Evolutionary conservation across 1,284 basidiomycete species (phyloP).

Genomic region (Limonomyces culmigenus): DNA sequence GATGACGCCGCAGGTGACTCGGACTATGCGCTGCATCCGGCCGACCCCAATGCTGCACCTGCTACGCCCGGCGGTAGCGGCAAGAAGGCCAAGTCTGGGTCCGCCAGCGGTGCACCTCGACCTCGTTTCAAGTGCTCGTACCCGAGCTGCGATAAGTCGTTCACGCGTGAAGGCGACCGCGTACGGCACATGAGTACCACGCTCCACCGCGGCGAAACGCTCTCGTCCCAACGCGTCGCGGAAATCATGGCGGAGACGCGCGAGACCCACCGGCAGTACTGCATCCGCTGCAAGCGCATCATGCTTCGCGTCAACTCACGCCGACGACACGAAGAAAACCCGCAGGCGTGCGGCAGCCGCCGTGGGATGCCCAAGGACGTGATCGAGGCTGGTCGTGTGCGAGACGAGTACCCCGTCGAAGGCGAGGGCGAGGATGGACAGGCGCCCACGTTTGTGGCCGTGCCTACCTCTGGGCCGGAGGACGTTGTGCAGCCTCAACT

Average conservation of each 20-base stretch:
- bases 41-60: not conserved
- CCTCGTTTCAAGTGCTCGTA: not conserved
- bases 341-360: not conserved
- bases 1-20: not conserved
- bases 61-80: not conserved
- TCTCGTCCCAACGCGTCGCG: not conserved
- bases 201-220: not conserved
- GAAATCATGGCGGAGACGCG: not conserved
- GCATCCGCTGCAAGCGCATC: not conserved
- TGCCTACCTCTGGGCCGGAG: no score
- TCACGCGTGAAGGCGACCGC: conserved; percentile 1
- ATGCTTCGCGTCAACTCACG: not conserved
- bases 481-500: no score
- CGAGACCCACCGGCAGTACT: not conserved
- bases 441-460: no score
- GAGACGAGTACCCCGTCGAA: no score
- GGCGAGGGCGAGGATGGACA: no score
- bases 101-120: not conserved
- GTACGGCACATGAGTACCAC: not conserved
- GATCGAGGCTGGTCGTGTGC: not conserved
- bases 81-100: not conserved
- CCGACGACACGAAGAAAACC: not conserved
- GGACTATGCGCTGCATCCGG: not conserved
- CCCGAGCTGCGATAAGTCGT: not conserved
- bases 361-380: not conserved